phyloP scores from a whole-genome alignment of 345 rosid species.

The Trapa incisa region DNA sequence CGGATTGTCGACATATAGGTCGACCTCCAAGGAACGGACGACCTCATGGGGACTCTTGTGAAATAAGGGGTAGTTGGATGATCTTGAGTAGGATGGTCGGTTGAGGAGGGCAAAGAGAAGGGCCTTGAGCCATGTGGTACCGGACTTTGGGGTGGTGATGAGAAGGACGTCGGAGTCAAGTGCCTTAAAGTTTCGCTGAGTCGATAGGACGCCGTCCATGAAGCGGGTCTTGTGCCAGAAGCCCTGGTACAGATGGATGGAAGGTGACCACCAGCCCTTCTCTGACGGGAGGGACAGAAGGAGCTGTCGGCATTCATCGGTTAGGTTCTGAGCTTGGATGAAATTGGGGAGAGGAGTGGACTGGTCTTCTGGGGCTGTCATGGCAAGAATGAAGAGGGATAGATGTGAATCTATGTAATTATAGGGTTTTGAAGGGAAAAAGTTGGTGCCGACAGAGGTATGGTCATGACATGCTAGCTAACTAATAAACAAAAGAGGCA shows the following conservation, averaged over 20 bases:
- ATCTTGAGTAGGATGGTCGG: not conserved
- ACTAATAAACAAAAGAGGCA: too few relatives aligned
- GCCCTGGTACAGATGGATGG: slow-evolving; percentile 1
- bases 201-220: not conserved
- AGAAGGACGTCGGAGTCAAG: slow-evolving; percentile 2
- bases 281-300: slow-evolving; percentile 4
- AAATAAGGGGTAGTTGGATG: slow-evolving; percentile 2
- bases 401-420: not conserved
- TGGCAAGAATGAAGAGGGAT: not conserved
- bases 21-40: slow-evolving; percentile 3
- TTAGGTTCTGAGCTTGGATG: not conserved
- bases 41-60: slow-evolving; percentile 9
- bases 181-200: slow-evolving; percentile 4
- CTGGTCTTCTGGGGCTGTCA: not conserved
- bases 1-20: not conserved
- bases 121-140: slow-evolving; percentile 12
- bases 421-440: too few relatives aligned
- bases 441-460: too few relatives aligned
- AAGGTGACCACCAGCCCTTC: not conserved
- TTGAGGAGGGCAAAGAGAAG: slow-evolving; percentile 5
- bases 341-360: not conserved
- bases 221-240: not conserved
- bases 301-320: slow-evolving; percentile 7
- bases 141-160: slow-evolving; percentile 8
- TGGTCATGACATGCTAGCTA: too few relatives aligned